Evolutionary conservation across 495 filamentous ascomycete species (phyloP).

Genomic region (Aspergillus avenaceus): DNA sequence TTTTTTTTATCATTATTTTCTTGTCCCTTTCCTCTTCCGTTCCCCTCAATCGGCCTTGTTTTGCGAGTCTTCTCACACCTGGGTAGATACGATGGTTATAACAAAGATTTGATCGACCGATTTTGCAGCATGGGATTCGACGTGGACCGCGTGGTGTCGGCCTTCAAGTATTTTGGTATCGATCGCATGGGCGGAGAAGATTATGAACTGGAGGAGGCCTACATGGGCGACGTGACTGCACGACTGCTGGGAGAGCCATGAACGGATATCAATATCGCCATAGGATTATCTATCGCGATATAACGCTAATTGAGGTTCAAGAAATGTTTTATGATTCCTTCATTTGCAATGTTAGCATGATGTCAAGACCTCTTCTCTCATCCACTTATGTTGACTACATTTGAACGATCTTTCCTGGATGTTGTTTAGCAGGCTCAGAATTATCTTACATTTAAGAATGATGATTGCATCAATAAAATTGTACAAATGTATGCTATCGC

Average conservation of each 20-base stretch:
- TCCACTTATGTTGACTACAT: too few species aligned
- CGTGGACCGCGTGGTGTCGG: slow-evolving; percentile 78
- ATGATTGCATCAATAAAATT: too few species aligned
- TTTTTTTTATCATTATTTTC: background rate
- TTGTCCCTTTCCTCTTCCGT: slow-evolving; percentile 13
- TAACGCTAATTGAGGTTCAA: too few species aligned
- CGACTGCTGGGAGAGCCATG: slow-evolving; percentile 74
- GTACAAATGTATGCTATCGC: too few species aligned
- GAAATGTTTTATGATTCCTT: too few species aligned
- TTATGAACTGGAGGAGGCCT: slow-evolving; percentile 79
- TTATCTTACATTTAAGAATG: too few species aligned
- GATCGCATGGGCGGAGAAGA: slow-evolving; percentile 71
- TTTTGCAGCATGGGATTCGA: slow-evolving; percentile 95
- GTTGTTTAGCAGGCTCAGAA: slow-evolving; percentile 4
- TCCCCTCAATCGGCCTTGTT: too few species aligned
- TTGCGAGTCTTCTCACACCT: too few species aligned
- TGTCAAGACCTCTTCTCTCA: background rate
- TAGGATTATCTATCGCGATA: too few species aligned
- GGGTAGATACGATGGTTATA: slow-evolving; percentile 90
- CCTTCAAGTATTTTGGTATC: slow-evolving; percentile 79
- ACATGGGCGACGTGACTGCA: slow-evolving; percentile 86
- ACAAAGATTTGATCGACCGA: slow-evolving; percentile 78
- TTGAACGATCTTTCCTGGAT: background rate
- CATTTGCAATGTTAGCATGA: background rate
- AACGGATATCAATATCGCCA: too few species aligned